Evolutionary conservation across 768 basidiomycete species (phyloP).

Genomic region (Xerocomellus chrysenteron): DNA sequence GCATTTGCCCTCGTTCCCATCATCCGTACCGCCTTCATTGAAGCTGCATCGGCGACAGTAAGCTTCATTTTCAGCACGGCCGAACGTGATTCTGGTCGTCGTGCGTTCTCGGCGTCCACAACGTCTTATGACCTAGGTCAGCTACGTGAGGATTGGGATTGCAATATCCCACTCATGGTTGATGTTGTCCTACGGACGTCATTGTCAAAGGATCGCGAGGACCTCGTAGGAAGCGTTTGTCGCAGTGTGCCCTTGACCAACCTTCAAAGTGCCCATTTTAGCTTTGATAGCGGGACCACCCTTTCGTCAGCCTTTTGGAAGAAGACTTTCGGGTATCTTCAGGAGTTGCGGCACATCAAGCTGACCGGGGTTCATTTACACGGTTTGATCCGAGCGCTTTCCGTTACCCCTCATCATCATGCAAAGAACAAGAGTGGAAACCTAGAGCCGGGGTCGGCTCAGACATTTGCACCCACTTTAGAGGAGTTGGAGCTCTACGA

Average conservation of each 20-base stretch:
- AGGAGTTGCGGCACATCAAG: constrained; percentile 12
- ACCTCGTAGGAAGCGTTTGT: constrained; percentile 11
- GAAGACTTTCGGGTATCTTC: constrained; percentile 14
- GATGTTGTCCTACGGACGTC: constrained; percentile 13
- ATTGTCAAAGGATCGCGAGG: constrained; percentile 9
- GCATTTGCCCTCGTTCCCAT: background rate
- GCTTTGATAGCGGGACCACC: constrained; percentile 3
- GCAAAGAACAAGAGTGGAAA: background rate
- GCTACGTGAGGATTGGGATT: constrained; percentile 18
- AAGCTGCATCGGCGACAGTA: constrained; percentile 7
- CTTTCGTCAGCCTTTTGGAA: constrained; percentile 19
- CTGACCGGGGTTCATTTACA: constrained; percentile 6
- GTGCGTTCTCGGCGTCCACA: constrained; percentile 7
- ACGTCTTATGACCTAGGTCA: constrained; percentile 3
- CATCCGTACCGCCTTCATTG: constrained; percentile 13
- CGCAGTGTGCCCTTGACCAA: constrained; percentile 10
- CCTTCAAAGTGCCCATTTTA: constrained; percentile 11
- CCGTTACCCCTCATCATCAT: background rate
- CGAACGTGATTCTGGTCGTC: constrained; percentile 7
- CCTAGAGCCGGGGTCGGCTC: background rate
- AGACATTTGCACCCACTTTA: constrained; percentile 17
- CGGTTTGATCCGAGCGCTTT: constrained; percentile 11
- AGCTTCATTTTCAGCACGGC: constrained; percentile 19
- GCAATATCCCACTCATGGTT: constrained; percentile 18
- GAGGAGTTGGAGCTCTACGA: constrained; percentile 11